These are phyloP conservation scores for Candida vartiovaarae DNA, from an alignment of 805 yeast genomes.

Conservation along the genomic window DNA sequence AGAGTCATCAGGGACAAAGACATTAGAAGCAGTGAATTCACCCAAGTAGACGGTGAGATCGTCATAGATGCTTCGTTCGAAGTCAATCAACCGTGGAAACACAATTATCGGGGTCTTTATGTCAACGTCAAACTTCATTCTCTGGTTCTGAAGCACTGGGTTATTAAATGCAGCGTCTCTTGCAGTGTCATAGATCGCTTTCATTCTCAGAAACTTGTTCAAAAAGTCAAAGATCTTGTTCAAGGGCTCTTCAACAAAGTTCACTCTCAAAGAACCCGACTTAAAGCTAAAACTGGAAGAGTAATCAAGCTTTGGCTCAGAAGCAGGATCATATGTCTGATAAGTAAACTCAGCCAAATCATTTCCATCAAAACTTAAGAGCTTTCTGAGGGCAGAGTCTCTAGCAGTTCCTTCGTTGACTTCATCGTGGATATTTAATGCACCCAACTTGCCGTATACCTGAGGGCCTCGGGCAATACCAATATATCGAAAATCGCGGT, in stretches of 20 bases:
- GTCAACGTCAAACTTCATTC: constrained; percentile 62
- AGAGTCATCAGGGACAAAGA: constrained; percentile 33
- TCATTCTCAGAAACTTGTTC: constrained; percentile 76
- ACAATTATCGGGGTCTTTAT: constrained; percentile 78
- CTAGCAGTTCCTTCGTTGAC: constrained; percentile 54
- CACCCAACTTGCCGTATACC: constrained; percentile 71
- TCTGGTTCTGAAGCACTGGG: constrained; percentile 53
- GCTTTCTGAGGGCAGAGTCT: constrained; percentile 51
- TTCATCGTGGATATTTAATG: constrained; percentile 71
- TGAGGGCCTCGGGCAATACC: constrained; percentile 71
- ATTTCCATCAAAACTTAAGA: constrained; percentile 75
- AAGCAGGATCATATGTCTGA: constrained; percentile 65
- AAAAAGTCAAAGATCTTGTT: constrained; percentile 59
- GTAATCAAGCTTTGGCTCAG: constrained; percentile 38
- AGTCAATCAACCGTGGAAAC: constrained; percentile 56
- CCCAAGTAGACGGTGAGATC: constrained; percentile 70
- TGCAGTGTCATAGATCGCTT: constrained; percentile 81
- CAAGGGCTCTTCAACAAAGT: constrained; percentile 77
- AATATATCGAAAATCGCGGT: constrained; percentile 63
- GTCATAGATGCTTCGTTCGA: constrained; percentile 41
- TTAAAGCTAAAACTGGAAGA: constrained; percentile 53
- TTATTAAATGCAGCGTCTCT: constrained; percentile 84
- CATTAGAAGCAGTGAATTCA: constrained; percentile 66
- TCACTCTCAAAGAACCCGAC: constrained; percentile 69
- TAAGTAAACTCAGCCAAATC: constrained; percentile 76